Evolutionary conservation across 352 stramenopile species (phyloP).

Genomic region (Plasmopara muralis): DNA sequence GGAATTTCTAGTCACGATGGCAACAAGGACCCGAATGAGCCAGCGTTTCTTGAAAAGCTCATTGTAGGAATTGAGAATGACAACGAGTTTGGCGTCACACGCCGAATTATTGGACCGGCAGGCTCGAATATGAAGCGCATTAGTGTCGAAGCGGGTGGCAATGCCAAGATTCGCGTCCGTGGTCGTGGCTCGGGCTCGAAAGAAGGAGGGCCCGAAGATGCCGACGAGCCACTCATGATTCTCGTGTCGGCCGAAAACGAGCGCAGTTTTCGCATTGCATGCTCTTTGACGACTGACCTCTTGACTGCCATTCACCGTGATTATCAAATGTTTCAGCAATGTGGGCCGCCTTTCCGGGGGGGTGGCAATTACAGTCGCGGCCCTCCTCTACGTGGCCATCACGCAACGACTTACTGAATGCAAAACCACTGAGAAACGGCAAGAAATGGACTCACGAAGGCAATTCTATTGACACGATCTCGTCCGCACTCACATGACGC

Average conservation of each 20-base stretch:
- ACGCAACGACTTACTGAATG: slow-evolving; percentile 13
- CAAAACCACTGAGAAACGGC: slow-evolving; percentile 11
- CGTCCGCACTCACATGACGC: slow-evolving; percentile 40
- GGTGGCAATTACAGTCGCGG: slow-evolving; percentile 21
- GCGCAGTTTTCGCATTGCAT: slow-evolving; percentile 74
- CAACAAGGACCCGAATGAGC: slow-evolving; percentile 23
- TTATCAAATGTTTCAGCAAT: slow-evolving; percentile 56
- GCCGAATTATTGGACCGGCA: slow-evolving; percentile 71
- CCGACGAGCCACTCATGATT: slow-evolving; percentile 75
- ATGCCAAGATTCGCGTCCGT: slow-evolving; percentile 81
- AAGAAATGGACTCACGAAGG: not conserved
- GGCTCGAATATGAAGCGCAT: slow-evolving; percentile 86
- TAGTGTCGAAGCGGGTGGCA: slow-evolving; percentile 66
- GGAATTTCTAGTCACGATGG: slow-evolving; percentile 13
- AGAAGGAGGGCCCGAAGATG: slow-evolving; percentile 60
- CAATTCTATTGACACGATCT: too few species aligned
- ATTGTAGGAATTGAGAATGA: slow-evolving; percentile 83
- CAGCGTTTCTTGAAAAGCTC: slow-evolving; percentile 61
- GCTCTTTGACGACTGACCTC: slow-evolving; percentile 56
- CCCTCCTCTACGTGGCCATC: slow-evolving; percentile 19
- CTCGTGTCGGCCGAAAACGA: slow-evolving; percentile 83
- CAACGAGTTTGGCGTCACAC: slow-evolving; percentile 77
- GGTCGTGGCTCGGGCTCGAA: slow-evolving; percentile 74
- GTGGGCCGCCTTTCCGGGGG: slow-evolving; percentile 17
- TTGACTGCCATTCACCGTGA: slow-evolving; percentile 69